Base-by-base conservation (phyloP, 2,329 filamentous ascomycete genomes). In the Ophiostoma quercus region DNA sequence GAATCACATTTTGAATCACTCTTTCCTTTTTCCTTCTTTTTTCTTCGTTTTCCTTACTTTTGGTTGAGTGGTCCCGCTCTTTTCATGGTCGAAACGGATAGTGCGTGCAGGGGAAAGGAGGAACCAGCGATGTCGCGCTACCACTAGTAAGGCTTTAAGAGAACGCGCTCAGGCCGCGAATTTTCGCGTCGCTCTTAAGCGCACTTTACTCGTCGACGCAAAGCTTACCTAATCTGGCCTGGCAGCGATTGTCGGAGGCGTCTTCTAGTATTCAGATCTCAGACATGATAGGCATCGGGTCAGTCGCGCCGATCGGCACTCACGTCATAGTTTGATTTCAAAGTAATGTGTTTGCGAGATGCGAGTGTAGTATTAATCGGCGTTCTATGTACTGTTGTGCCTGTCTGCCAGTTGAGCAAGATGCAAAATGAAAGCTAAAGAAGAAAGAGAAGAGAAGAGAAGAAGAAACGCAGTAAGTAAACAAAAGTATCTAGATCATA, bases 31-130 rank as follows among this genome's bases (percentile, higher is more conserved):
- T 62, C 22, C 16, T 47, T 7, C 34, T 34, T 47, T n/a, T 47
- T 19, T 47, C 16, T 57, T 12, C n/a, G 8, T 57, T 57, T 57
- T 11, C 25, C 47, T 51, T 22, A 8, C 19, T n/a, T 57, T 25
- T 57, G n/a, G 22, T 57, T 12, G 9, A 12, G 8, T 57, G 11
- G 51, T 57, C 22, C 51, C 7, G n/a, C 51, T 11, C 51, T 12
- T 57, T 57, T 11, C 51, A 57, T 57, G 51, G 51, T 25, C 9
- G 51, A 57, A 57, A 57, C 51, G 51, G 51, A 57, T 62, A 62
- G 57, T 62, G 57, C 12, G 57, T 62, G 57, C 57, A 60, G 57
- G 57, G 57, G 12, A 29, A 32, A 62, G 57, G 57, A 62, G 39
- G 12, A 14, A 41, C 39, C 3, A 14, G 25, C 57, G 25, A 62